Base-by-base conservation (phyloP, 805 yeast genomes). In the Spathaspora passalidarum region DNA sequence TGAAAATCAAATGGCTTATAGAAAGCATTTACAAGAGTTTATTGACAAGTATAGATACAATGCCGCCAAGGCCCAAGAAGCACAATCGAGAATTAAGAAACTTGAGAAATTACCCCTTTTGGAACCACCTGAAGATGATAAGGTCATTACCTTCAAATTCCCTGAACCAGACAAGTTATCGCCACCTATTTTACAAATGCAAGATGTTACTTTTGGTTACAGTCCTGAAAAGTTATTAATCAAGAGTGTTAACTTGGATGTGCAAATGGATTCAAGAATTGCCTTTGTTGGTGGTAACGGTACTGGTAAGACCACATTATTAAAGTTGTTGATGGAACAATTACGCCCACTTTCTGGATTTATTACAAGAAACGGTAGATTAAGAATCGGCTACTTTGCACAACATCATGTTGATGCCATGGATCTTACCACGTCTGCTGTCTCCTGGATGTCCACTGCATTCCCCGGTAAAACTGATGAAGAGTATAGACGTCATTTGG, bases 251-350 rank as follows among this genome's bases (percentile, higher is more conserved):
- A 96, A 91, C 54, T 66, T 94, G 50, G 96, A 89, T 54, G 88
- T 94, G 45, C 96, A 88, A 66, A 76, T 92, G 88, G 88, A 91
- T 58, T 90, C 97, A 1, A 80, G 99, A 65, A 87, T 94, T 57
- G 99, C 98, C 0, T 75, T 94, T 49, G 96, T 94, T 49, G 99
- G 99, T 78, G 98, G 97, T 49, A 94, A 94, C 64, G 99, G 99
- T 73, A 88, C 97, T 62, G 99, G 99, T 86, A 94, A 94, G 66
- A 91, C 99, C 9, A 94, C 99, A 2, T 73, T 94, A 50, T 77
- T 94, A 61, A 92, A 92, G 64, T 72, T 94, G 37, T 73, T 94
- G 56, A 83, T 91, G 80, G 97, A 88, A 51, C 80, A 74, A 53
- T 69, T 86, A 44, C 70, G 72, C 18, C 97, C 99, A 1, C 60